Evolutionary conservation across 192 early-diverging fungal species (phyloP).

Genomic region (Coemansia guatemalensis): DNA sequence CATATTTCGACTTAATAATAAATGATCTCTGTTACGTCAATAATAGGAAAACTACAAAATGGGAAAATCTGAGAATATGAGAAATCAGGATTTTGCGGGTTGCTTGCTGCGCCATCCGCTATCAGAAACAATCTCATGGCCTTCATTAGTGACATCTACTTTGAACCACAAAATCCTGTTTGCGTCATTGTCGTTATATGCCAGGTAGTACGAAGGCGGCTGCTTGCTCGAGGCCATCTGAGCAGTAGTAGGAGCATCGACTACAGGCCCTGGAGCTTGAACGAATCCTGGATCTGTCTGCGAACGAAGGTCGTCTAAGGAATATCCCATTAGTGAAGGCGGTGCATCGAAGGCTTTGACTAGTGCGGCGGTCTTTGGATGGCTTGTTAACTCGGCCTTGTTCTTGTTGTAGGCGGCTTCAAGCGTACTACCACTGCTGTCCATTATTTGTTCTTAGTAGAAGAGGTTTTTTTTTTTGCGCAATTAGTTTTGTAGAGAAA

Average conservation of each 20-base stretch:
- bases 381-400: conserved; percentile 9
- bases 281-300: conserved; percentile 8
- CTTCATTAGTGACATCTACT: conserved; percentile 15
- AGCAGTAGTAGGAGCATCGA: not conserved
- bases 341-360: conserved; percentile 17
- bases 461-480: too few species aligned
- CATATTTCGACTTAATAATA: not conserved
- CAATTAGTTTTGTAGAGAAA: too few species aligned
- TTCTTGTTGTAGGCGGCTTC: conserved; percentile 11
- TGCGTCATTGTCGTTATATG: conserved; percentile 10
- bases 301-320: conserved; percentile 17
- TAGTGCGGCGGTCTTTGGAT: conserved; percentile 6
- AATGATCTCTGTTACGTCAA: not conserved
- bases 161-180: conserved; percentile 42
- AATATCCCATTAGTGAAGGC: conserved; percentile 25
- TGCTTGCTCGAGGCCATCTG: not conserved
- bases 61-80: too few species aligned
- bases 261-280: conserved; percentile 2
- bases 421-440: not conserved
- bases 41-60: conserved; percentile 9
- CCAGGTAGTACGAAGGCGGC: conserved; percentile 31
- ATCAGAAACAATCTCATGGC: conserved; percentile 19
- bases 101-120: conserved; percentile 11
- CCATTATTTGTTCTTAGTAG: too few species aligned
- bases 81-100: not conserved